Conservation (phyloP, 257 asterid species). For the Capsicum pubescens region DNA sequence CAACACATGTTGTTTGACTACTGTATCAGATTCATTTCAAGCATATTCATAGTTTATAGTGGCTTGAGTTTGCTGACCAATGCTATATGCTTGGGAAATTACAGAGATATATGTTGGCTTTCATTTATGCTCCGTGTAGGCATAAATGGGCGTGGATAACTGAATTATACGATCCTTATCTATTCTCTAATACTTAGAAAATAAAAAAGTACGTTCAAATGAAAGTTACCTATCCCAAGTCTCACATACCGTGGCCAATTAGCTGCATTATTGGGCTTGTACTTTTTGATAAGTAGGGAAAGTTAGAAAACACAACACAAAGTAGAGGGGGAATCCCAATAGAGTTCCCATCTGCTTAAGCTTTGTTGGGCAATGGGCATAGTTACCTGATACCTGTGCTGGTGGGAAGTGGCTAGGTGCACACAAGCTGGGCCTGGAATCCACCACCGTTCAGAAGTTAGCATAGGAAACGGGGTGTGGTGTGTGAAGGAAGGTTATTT, state of each 20-base stretch:
- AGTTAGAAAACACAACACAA: not conserved
- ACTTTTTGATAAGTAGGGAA: not conserved
- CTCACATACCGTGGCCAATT: not conserved
- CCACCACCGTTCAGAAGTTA: not conserved
- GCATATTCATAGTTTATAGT: not conserved
- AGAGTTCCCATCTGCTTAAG: not conserved
- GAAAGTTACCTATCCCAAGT: not conserved
- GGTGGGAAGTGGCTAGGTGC: not conserved
- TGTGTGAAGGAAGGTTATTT: not conserved
- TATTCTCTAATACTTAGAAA: not conserved
- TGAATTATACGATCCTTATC: not conserved
- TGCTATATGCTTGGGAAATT: not conserved
- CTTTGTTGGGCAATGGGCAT: not conserved
- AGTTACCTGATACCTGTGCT: not conserved
- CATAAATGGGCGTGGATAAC: not conserved
- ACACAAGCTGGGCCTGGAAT: not conserved
- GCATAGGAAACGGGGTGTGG: not conserved
- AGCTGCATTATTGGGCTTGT: not conserved
- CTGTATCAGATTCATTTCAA: not conserved
- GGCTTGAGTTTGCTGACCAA: not conserved
- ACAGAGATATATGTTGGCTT: not conserved
- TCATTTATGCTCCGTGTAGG: not conserved
- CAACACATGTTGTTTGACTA: not conserved
- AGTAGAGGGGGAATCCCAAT: not conserved
- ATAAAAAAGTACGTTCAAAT: not conserved